Evolutionary conservation across 2,329 filamentous ascomycete genomes (phyloP), one percentile per base, ranked within the genome.

Genomic region (Elsinoe ampelina): DNA sequence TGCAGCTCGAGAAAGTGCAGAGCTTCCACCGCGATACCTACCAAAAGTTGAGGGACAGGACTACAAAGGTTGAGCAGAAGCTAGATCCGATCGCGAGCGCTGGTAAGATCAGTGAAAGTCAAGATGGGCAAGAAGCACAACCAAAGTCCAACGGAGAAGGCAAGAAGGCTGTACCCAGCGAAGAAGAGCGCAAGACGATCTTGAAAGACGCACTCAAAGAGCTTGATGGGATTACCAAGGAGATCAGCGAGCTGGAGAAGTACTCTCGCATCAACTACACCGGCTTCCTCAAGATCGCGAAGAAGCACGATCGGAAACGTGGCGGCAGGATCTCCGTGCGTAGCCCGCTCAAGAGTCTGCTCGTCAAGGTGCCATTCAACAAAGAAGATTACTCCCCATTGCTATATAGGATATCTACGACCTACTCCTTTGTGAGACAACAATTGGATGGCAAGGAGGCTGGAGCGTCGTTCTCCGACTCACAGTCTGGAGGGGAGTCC

Each of bases 261-360:
- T 98, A 93, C 74, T 93, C 89, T 72, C 87, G 86, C 62, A 85
- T 96, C 75, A 98, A 98, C 75, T 98, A 96, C 72, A 95, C 93
- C 5, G 93, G 90, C 48, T 95, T 97, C 73, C 80, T 96, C 68
- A 98, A 98, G 78, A 95, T 95, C 48, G 90, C 90, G 57, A 98
- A 98, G 83, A 98, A 98, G 75, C 93, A 98, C 73, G 93, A 98
- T 73, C 87, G 93, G 63, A 95, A 92, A 75, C 82, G 92, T 63
- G 91, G 91, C 57, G 80, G 84, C 62, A 80, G 84, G 55, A 97
- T 97, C 76, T 89, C 86, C 70, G 87, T 97, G 63, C 54, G 57
- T 26, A 84, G 89, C 20, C 91, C 93, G 26, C 84, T 97, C 76
- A 88, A 95, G 73, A 86, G 95, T 65, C 87, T 88, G 65, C 75